Percentiles rank a stretch among this genome's conserved stretches.
Conservation (phyloP, 1,284 basidiomycete species). For the Irpex sp. region DNA sequence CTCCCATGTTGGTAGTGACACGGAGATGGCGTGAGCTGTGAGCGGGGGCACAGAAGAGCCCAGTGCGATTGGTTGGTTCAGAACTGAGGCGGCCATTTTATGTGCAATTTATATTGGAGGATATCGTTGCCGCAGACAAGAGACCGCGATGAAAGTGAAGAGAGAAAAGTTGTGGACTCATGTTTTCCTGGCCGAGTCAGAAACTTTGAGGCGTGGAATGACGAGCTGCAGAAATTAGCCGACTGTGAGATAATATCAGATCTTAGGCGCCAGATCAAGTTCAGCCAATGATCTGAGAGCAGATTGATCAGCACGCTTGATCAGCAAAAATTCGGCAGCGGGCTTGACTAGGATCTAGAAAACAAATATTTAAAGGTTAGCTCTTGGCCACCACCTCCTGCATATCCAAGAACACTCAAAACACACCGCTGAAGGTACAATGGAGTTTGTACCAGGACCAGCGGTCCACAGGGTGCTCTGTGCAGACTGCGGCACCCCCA, state of each 20-base stretch:
- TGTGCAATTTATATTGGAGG: neutral
- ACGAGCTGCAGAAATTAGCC: neutral
- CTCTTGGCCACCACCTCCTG: neutral
- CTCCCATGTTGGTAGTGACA: conserved; percentile 92
- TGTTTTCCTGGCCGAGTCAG: neutral
- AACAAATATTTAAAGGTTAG: neutral
- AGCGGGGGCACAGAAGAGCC: conserved; percentile 59
- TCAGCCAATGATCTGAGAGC: neutral
- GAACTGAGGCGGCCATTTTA: neutral
- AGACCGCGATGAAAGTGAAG: neutral
- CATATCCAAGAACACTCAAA: neutral
- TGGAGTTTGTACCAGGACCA: conserved; percentile 72
- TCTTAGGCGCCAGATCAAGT: neutral
- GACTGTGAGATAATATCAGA: neutral
- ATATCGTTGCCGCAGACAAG: too few relatives aligned
- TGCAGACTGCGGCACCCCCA: conserved; percentile 83
- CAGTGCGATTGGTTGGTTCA: conserved; percentile 20
- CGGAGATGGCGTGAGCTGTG: conserved; percentile 90
- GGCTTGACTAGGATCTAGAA: neutral
- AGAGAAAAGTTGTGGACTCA: neutral
- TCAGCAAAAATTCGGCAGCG: conserved; percentile 1
- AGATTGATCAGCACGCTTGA: neutral
- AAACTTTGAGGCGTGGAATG: neutral
- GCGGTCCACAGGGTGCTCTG: conserved; percentile 74
- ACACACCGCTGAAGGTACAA: conserved; percentile 22